These are phyloP conservation scores for Arthrobotrys pseudoclavata DNA, from an alignment of 2,329 filamentous ascomycete species.

Conservation along the genomic window DNA sequence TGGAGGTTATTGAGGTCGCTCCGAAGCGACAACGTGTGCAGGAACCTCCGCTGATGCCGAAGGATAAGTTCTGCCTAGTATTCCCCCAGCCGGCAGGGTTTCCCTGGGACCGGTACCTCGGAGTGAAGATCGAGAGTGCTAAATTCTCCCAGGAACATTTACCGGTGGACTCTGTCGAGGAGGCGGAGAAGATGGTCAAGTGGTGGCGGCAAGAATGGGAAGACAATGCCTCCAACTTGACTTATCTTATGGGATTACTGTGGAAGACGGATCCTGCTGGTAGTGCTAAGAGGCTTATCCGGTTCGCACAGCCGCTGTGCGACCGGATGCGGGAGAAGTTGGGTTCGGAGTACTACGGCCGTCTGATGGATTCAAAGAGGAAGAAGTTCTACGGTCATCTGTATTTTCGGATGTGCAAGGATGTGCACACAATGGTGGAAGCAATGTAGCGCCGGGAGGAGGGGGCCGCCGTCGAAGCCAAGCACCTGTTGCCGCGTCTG, in stretches of 20 bases:
- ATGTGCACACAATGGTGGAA: conserved; percentile 11
- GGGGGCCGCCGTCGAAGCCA: background rate
- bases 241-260: conserved; percentile 25
- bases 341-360: conserved; percentile 22
- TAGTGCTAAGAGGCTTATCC: conserved; percentile 30
- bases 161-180: conserved; percentile 24
- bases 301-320: conserved; percentile 36
- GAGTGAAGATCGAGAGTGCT: conserved; percentile 8
- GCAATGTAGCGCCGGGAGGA: conserved; percentile 1
- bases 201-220: conserved; percentile 37
- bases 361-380: conserved; percentile 30
- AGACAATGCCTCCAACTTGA: conserved; percentile 23
- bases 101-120: conserved; percentile 11
- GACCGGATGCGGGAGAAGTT: conserved; percentile 31
- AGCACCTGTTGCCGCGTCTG: background rate
- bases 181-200: conserved; percentile 28
- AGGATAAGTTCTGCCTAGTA: conserved; percentile 43
- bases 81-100: conserved; percentile 32
- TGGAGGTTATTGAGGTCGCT: conserved; percentile 12
- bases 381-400: conserved; percentile 46
- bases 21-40: conserved; percentile 27
- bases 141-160: conserved; percentile 24
- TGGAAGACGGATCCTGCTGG: conserved; percentile 14
- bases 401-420: conserved; percentile 41
- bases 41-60: conserved; percentile 31